Evolutionary conservation across 176 grass and related monocot species (phyloP), one percentile per base, ranked within the genome.

Genomic region (Rhynchospora tenuis): DNA sequence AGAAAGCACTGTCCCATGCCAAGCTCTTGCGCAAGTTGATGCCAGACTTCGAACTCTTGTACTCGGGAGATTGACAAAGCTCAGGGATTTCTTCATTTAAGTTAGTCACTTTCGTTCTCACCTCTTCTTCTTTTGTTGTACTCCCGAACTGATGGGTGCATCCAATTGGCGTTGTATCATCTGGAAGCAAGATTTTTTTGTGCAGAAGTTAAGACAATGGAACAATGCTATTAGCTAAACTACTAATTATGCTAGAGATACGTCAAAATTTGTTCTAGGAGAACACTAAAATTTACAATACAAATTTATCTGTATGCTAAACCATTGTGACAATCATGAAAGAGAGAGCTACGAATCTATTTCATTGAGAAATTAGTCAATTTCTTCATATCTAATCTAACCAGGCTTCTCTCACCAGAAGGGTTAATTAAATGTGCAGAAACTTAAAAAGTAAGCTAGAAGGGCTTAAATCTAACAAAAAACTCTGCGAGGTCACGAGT

Each of bases 1-100:
- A 93, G 64, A 99, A 99, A 57, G 91, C 96, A 38, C 88, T 93
- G 77, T 95, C 89, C 93, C 96, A 99, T 2, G 91, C 93, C 74
- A 99, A 83, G 82, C 96, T 93, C 83, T 93, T 95, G 67, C 91
- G 88, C 58, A 99, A 89, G 65, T 89, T 93, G 12, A 72, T 83
- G 33, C 33, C 81, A 4, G 76, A 45, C 64, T 88, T 93, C 6
- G 24, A 67, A 51, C 85, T 87, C 14, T 88, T 78, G 31, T 57
- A 69, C 58, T 90, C 80, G 13, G 93, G 93, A 9, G 96, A 99
- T 24, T 85, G 83, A 2, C 87, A 45, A 2, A 68, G 74, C 77
- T 98, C 69, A 33, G 86, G 91, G 5, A 2, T 61, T 27, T 86
- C 77, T 58, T 84, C 86, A 57, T 64, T 52, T 64, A 79, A 64